phyloP scores from a whole-genome alignment of 2,329 filamentous ascomycete species.

The Aspergillus carbonarius region DNA sequence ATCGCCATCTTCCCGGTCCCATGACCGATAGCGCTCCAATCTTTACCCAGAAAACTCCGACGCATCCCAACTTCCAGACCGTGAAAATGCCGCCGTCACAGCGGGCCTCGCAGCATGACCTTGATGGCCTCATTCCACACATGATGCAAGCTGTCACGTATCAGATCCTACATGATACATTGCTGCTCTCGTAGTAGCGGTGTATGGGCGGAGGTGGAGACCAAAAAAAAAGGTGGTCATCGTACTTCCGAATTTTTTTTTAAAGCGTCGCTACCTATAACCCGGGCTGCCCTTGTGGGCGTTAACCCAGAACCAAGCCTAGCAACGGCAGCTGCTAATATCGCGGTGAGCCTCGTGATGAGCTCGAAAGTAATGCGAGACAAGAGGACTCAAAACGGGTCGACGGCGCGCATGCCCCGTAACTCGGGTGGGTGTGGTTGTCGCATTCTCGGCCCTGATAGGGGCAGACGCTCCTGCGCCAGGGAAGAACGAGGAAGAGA shows the following conservation, averaged over 20 bases:
- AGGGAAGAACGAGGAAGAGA: conserved; percentile 1
- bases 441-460: conserved; percentile 1
- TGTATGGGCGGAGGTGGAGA: neutral
- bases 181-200: neutral
- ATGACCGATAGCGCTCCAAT: neutral
- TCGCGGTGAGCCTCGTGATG: neutral
- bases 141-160: neutral
- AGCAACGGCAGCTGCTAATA: neutral
- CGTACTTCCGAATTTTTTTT: neutral
- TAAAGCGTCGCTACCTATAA: neutral
- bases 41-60: neutral
- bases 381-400: neutral
- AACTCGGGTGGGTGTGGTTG: neutral
- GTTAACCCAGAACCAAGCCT: neutral
- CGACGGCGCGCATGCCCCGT: neutral
- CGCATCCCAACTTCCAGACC: neutral
- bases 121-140: neutral
- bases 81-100: neutral
- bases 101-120: neutral
- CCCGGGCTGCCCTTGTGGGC: neutral
- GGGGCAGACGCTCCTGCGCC: neutral
- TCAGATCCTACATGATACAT: neutral
- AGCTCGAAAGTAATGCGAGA: neutral
- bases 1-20: no score
- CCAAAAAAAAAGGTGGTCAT: neutral